These are phyloP conservation scores for Aureobasidium sp. DNA, from an alignment of 2,329 filamentous ascomycete genomes.

Conservation along the genomic window DNA sequence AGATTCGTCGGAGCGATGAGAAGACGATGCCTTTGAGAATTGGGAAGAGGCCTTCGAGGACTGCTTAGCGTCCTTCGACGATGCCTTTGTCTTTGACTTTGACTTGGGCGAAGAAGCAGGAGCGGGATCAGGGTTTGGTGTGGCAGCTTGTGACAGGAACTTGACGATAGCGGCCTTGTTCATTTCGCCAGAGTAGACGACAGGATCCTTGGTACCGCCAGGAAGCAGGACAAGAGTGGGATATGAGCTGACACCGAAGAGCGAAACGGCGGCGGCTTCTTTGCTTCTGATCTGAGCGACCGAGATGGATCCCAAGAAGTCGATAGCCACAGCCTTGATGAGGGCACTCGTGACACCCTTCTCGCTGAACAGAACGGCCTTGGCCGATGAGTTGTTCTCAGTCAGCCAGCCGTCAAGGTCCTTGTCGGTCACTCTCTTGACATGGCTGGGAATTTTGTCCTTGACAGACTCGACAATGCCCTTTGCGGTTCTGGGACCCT, in stretches of 20 bases:
- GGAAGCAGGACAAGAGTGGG: conserved; percentile 77
- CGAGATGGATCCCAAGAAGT: conserved; percentile 73
- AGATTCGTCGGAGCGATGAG: conserved; percentile 45
- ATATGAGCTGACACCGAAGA: conserved; percentile 70
- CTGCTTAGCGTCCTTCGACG: conserved; percentile 39
- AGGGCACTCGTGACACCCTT: conserved; percentile 83
- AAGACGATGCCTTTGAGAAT: conserved; percentile 45
- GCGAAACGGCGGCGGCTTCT: conserved; percentile 62
- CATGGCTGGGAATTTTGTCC: conserved; percentile 85
- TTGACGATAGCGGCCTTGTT: conserved; percentile 75
- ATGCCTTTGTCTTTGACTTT: conserved; percentile 38
- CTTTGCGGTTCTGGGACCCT: conserved; percentile 75
- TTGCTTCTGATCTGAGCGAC: conserved; percentile 81
- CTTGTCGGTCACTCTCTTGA: conserved; percentile 73
- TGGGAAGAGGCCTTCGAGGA: conserved; percentile 42
- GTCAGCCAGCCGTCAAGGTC: conserved; percentile 68
- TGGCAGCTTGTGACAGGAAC: conserved; percentile 72
- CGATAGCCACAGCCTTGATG: conserved; percentile 77
- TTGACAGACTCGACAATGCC: conserved; percentile 80
- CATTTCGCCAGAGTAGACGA: conserved; percentile 74
- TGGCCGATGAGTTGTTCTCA: conserved; percentile 61
- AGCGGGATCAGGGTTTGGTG: conserved; percentile 72
- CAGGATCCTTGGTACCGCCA: conserved; percentile 57
- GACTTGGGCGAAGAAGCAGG: conserved; percentile 38
- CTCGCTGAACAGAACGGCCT: conserved; percentile 87